phyloP scores from a whole-genome alignment of 192 early-diverging fungal species.

The Umbelopsis ramanniana region DNA sequence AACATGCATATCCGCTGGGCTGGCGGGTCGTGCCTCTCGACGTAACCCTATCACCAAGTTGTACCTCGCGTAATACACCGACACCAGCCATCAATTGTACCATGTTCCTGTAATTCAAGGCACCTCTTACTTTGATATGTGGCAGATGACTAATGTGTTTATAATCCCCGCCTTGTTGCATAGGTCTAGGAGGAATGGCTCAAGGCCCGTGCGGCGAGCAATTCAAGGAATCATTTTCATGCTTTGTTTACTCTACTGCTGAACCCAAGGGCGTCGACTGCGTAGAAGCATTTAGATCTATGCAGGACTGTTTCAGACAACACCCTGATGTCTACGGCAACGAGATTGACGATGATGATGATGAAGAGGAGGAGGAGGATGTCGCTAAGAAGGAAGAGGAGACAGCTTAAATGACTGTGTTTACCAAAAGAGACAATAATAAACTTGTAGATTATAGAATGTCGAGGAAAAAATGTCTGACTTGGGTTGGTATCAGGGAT shows the following conservation, averaged over 20 bases:
- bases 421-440: neutral
- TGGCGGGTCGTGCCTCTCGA: too few species aligned
- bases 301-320: slow-evolving; percentile 92
- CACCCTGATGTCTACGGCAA: slow-evolving; percentile 91
- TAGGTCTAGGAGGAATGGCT: slow-evolving; percentile 86
- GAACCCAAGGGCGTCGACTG: slow-evolving; percentile 99
- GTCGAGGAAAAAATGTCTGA: neutral
- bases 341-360: slow-evolving; percentile 77
- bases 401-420: neutral
- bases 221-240: slow-evolving; percentile 97
- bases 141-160: slow-evolving; percentile 6
- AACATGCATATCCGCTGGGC: too few species aligned
- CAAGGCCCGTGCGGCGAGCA: slow-evolving; percentile 95
- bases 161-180: neutral
- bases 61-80: too few species aligned
- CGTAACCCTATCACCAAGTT: too few species aligned
- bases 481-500: too few species aligned
- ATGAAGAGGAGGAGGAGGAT: slow-evolving; percentile 66
- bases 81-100: neutral
- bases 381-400: slow-evolving; percentile 44
- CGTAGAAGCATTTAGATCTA: slow-evolving; percentile 87
- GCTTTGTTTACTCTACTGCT: slow-evolving; percentile 91
- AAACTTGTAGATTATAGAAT: slow-evolving; percentile 18
- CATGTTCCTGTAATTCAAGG: too few species aligned
- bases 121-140: neutral